A percentile compares a stretch with the other conserved stretches of the same genome.
Evolutionary conservation across 192 early-diverging fungal species (phyloP).

Genomic region (Backusella australiensis): DNA sequence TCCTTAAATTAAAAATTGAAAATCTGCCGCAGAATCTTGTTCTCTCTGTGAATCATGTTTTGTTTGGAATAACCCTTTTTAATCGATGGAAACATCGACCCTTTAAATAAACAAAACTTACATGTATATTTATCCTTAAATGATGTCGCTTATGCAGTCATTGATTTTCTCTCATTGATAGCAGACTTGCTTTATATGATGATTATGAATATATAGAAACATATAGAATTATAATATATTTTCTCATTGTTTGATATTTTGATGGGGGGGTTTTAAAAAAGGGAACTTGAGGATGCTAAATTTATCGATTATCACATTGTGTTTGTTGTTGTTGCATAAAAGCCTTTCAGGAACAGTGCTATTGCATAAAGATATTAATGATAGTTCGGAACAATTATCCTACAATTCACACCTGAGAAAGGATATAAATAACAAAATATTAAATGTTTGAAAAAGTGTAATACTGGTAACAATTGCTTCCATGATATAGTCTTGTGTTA

Average conservation of each 20-base stretch:
- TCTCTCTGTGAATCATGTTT: not conserved
- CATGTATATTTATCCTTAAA: not conserved
- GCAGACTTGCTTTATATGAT: no score
- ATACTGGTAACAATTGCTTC: not conserved
- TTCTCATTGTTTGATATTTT: not conserved
- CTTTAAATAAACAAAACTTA: not conserved
- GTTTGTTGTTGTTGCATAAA: slow-evolving; percentile 1
- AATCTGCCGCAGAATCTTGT: not conserved
- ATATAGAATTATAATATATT: not conserved
- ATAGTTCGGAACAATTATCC: not conserved
- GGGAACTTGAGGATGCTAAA: not conserved
- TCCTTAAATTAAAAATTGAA: not conserved
- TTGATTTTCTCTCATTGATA: not conserved
- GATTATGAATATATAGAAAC: not conserved
- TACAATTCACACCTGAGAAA: not conserved
- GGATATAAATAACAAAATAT: not conserved
- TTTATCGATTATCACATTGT: not conserved
- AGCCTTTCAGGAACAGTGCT: not conserved
- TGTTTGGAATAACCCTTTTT: not conserved
- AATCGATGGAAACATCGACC: not conserved
- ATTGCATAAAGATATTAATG: not conserved
- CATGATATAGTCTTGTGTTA: not conserved
- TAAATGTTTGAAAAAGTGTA: not conserved
- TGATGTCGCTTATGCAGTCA: not conserved
- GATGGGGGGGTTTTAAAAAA: not conserved